These are phyloP conservation scores for Pseudogymnoascus sp. DNA, from an alignment of 2,329 filamentous ascomycete species.

Conservation along the genomic window DNA sequence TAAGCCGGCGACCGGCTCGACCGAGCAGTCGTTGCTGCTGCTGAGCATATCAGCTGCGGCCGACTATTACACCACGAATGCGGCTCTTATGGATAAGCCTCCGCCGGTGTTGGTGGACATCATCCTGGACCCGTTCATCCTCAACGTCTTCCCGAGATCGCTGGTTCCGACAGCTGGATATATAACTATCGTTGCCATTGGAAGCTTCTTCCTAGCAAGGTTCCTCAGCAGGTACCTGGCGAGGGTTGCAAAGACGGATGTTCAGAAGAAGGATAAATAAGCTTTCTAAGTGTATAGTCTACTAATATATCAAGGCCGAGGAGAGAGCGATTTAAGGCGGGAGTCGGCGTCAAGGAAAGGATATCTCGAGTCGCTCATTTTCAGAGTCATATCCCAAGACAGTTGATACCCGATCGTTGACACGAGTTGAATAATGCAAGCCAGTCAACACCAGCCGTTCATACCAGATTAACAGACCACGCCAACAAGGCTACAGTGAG, in stretches of 20 bases:
- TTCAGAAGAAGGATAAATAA: slow-evolving; percentile 4
- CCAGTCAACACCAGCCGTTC: background rate
- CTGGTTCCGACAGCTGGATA: slow-evolving; percentile 65
- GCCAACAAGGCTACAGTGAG: no score
- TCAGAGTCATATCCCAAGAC: background rate
- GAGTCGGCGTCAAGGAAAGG: background rate
- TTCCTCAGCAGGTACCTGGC: slow-evolving; percentile 21
- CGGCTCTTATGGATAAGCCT: slow-evolving; percentile 64
- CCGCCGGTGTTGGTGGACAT: slow-evolving; percentile 69
- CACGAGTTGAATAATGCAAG: background rate
- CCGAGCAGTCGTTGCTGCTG: slow-evolving; percentile 22
- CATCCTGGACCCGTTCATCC: slow-evolving; percentile 78
- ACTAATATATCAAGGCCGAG: background rate
- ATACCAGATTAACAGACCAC: background rate
- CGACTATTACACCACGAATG: slow-evolving; percentile 74
- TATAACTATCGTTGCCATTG: slow-evolving; percentile 49
- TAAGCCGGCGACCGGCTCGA: background rate
- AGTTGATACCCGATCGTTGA: no score
- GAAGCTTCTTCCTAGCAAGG: slow-evolving; percentile 25
- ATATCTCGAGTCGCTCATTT: background rate
- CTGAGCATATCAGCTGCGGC: slow-evolving; percentile 69
- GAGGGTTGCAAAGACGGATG: slow-evolving; percentile 10
- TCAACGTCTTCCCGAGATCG: slow-evolving; percentile 72
- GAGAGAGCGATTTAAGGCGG: background rate
- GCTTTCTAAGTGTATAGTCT: background rate